Evolutionary conservation across 1,284 basidiomycete species (phyloP), one percentile per base, ranked within the genome.

Genomic region (Neolentinus lepideus): DNA sequence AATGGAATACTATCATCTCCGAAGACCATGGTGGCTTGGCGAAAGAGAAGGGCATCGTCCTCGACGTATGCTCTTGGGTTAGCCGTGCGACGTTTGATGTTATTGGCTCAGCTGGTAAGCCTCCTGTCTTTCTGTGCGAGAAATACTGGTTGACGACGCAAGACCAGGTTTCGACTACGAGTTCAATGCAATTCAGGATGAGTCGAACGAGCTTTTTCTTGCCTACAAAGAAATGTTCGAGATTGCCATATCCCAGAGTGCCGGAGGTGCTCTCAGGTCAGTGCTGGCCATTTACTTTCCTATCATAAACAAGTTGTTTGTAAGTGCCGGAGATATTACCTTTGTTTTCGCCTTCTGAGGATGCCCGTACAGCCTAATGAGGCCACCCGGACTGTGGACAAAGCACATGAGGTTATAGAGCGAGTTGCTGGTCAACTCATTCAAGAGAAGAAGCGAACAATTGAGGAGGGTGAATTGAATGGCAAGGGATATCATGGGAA

Each of bases 201-300:
- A 89, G 62, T 74, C 81, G 1, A 88, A 91, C 58, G 84, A 88
- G 61, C 75, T 92, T 3, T 87, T 91, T 60, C 66, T 71, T 46
- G 88, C 89, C 0, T 92, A 90, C 69, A 85, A 81, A 61, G 84
- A 89, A 53, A 90, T 92, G 88, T 91, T 91, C 59, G 87, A 88
- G 61, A 72, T 80, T 16, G 81, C 79, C 2, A 67, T 90, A 14
- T 81, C 83, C 1, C 83, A 84, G 61, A 72, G 75, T 2, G 68
- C 68, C 43, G 66, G 69, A n/a, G 24, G 27, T 12, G 47, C 24
- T 25, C 53, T 77, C 21, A 72, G 79, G 58, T 73, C 75, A 1
- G 57, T 85, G 3, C 58, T 83, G n/a, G 71, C 72, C 14, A 72
- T 88, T 47, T 88, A 86, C 63, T 68, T 79, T n/a, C 89, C 89